These are phyloP conservation scores for Beta corolliflora DNA, from an alignment of 179 eudicot species.

Conservation along the genomic window DNA sequence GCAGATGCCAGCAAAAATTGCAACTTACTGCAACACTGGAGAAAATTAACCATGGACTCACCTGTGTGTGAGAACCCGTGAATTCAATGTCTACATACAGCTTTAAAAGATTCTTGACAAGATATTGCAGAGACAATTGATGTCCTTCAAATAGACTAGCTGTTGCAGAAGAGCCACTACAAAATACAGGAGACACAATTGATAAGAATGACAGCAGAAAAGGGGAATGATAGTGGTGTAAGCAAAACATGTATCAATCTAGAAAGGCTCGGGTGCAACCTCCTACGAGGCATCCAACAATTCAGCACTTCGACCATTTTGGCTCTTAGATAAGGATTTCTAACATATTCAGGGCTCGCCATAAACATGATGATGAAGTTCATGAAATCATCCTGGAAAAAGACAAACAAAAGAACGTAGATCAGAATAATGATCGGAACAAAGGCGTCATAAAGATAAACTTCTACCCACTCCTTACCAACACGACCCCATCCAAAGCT, in stretches of 20 bases:
- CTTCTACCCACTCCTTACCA: constrained; percentile 46
- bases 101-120: constrained; percentile 89
- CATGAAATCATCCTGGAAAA: constrained; percentile 89
- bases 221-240: neutral
- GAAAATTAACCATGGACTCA: constrained; percentile 23
- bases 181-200: constrained; percentile 21
- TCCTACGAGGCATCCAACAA: constrained; percentile 96
- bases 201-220: constrained; percentile 5
- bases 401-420: constrained; percentile 11
- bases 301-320: constrained; percentile 99
- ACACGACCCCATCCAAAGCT: constrained; percentile 80
- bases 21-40: neutral
- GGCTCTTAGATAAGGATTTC: constrained; percentile 94
- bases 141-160: constrained; percentile 91
- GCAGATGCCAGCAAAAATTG: neutral
- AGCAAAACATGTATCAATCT: constrained; percentile 5
- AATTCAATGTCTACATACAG: constrained; percentile 97
- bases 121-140: constrained; percentile 76
- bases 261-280: constrained; percentile 40
- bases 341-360: constrained; percentile 89
- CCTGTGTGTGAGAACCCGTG: constrained; percentile 99
- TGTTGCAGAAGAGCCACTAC: constrained; percentile 81
- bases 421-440: constrained; percentile 8
- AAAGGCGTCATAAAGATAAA: constrained; percentile 8
- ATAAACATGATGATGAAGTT: constrained; percentile 98